phyloP scores from a whole-genome alignment of 495 filamentous ascomycete species.

The Aspergillus mulundensis region DNA sequence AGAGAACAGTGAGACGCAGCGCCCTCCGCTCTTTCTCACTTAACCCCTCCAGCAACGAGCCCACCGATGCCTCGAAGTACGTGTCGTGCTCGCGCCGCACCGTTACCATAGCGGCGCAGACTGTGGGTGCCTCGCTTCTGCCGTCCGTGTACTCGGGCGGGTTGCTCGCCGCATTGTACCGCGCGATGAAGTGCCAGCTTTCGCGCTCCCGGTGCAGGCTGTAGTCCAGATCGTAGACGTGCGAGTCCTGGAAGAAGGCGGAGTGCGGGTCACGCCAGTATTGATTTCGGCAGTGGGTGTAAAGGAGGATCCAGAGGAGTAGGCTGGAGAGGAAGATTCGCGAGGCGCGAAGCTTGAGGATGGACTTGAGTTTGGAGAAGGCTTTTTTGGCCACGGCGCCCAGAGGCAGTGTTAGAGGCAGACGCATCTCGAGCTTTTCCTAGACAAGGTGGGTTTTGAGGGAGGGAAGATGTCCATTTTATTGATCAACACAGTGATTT shows the following conservation, averaged over 20 bases:
- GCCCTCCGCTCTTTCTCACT: slow-evolving; percentile 38
- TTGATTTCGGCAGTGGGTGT: slow-evolving; percentile 22
- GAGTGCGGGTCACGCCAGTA: slow-evolving; percentile 42
- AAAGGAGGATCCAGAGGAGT: slow-evolving; percentile 25
- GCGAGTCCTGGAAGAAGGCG: slow-evolving; percentile 36
- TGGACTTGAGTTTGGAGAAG: background rate
- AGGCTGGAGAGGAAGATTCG: slow-evolving; percentile 17
- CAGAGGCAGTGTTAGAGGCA: background rate
- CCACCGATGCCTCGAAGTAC: slow-evolving; percentile 48
- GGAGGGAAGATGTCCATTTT: too few relatives aligned
- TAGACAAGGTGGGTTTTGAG: too few relatives aligned
- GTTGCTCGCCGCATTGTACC: slow-evolving; percentile 17
- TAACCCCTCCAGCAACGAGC: slow-evolving; percentile 47
- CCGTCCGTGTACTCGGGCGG: background rate
- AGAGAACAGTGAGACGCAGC: slow-evolving; percentile 46
- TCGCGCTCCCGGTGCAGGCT: slow-evolving; percentile 33
- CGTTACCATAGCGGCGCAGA: slow-evolving; percentile 31
- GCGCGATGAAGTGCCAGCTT: slow-evolving; percentile 30
- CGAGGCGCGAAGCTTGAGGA: background rate
- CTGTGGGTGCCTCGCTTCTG: slow-evolving; percentile 7
- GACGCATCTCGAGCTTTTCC: too few relatives aligned
- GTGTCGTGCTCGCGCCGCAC: slow-evolving; percentile 25
- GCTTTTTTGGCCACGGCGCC: background rate
- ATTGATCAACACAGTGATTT: too few relatives aligned
- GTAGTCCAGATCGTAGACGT: slow-evolving; percentile 38